These are phyloP conservation scores for Vitis hybrid DNA, from an alignment of 177 flowering plant species.

Conservation along the genomic window DNA sequence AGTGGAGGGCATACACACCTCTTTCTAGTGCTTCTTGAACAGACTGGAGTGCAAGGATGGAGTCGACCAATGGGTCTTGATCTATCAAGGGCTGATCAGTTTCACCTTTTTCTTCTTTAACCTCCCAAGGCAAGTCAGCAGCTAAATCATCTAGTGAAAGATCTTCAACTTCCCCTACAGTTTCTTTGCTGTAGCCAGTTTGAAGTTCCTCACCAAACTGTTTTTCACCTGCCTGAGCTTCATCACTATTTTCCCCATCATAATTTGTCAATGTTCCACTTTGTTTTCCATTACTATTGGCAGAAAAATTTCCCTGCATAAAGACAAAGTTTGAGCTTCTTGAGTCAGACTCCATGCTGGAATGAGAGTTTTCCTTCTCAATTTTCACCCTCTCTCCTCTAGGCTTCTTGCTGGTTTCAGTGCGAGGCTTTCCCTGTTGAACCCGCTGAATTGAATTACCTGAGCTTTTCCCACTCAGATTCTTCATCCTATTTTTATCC, in stretches of 20 bases:
- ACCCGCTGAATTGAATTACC: conserved; percentile 29
- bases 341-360: conserved; percentile 82
- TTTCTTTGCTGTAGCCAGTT: conserved; percentile 26
- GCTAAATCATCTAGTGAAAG: conserved; percentile 38
- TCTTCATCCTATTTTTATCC: conserved; percentile 45
- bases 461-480: conserved; percentile 32
- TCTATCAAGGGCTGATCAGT: conserved; percentile 25
- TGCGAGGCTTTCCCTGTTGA: conserved; percentile 43
- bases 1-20: conserved; percentile 37
- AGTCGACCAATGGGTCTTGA: conserved; percentile 56
- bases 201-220: conserved; percentile 39
- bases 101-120: conserved; percentile 31
- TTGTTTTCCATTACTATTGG: conserved; percentile 39
- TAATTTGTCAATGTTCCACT: conserved; percentile 33
- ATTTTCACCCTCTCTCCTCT: conserved; percentile 60
- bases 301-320: conserved; percentile 40
- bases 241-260: conserved; percentile 52
- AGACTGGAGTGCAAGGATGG: conserved; percentile 52
- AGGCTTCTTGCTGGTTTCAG: conserved; percentile 56
- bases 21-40: conserved; percentile 70
- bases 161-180: conserved; percentile 42
- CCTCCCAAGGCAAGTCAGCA: conserved; percentile 33
- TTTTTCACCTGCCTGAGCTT: conserved; percentile 34
- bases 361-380: conserved; percentile 69
- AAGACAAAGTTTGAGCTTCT: conserved; percentile 65